Evolutionary conservation across 176 grass and related monocot genomes (phyloP).

Genomic region (Musa troglodytarum): DNA sequence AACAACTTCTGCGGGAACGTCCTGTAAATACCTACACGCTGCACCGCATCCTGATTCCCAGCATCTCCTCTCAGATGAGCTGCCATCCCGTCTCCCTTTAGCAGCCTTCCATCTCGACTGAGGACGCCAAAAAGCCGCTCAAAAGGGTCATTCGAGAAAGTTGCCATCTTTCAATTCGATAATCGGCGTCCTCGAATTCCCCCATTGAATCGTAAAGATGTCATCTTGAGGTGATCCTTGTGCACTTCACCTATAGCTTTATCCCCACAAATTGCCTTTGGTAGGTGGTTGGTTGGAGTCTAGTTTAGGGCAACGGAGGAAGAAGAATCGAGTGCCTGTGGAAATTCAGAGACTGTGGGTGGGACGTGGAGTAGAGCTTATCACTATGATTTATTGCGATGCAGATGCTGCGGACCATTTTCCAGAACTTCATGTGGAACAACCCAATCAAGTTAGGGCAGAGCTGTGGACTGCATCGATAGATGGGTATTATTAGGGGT

Average conservation of each 20-base stretch:
- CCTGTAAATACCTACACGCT: slow-evolving; percentile 58
- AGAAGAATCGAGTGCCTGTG: slow-evolving; percentile 46
- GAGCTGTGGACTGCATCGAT: slow-evolving; percentile 45
- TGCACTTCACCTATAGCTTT: too few relatives aligned
- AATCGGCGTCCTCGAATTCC: too few relatives aligned
- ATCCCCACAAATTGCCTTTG: background rate
- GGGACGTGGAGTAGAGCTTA: slow-evolving; percentile 37
- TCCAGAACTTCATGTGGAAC: slow-evolving; percentile 38
- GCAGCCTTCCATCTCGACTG: slow-evolving; percentile 21
- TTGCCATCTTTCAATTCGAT: background rate
- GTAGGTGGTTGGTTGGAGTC: slow-evolving; percentile 66
- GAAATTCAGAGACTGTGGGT: slow-evolving; percentile 56
- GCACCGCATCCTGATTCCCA: slow-evolving; percentile 82
- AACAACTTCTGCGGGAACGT: slow-evolving; percentile 56
- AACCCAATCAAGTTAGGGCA: slow-evolving; percentile 48
- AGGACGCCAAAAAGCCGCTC: slow-evolving; percentile 42
- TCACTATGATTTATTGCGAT: slow-evolving; percentile 43
- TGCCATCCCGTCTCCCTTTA: slow-evolving; percentile 21
- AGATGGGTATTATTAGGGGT: too few relatives aligned
- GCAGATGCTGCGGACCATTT: slow-evolving; percentile 35
- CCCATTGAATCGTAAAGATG: too few relatives aligned
- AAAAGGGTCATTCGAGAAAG: slow-evolving; percentile 19
- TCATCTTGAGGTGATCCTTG: too few relatives aligned
- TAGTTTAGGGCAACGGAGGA: slow-evolving; percentile 16
- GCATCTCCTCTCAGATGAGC: slow-evolving; percentile 35